Percentiles rank a stretch among this genome's conserved stretches.
phyloP scores from a whole-genome alignment of 352 stramenopile genomes.

The Phytopythium helicoides region DNA sequence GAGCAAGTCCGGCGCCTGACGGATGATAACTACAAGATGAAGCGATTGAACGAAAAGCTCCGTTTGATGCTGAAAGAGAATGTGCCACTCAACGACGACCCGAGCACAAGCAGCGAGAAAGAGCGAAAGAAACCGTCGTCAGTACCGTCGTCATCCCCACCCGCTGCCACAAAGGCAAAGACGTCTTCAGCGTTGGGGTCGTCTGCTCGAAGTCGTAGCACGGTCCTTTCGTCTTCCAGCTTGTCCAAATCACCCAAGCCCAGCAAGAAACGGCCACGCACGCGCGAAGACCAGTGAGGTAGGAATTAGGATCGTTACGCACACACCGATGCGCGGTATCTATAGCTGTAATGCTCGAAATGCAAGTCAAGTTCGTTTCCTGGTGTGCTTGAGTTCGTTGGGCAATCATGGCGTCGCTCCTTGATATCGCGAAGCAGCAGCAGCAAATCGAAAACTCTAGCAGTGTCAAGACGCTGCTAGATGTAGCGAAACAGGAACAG shows the following conservation, averaged over 20 bases:
- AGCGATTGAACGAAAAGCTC: conserved; percentile 46
- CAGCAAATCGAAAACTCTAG: neutral
- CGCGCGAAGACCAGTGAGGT: conserved; percentile 5
- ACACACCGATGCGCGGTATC: neutral
- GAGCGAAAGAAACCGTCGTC: neutral
- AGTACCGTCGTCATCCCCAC: neutral
- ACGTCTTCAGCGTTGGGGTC: too few species aligned
- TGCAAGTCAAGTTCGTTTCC: conserved; percentile 17
- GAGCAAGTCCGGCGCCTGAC: conserved; percentile 63
- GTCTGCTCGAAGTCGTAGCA: too few species aligned
- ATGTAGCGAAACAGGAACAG: conserved; percentile 52
- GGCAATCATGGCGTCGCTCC: too few species aligned
- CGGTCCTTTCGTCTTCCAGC: neutral
- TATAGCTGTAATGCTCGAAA: too few species aligned
- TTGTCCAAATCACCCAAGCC: conserved; percentile 22
- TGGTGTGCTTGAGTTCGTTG: neutral
- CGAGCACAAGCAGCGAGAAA: neutral
- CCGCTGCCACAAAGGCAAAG: neutral
- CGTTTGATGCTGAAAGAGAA: conserved; percentile 63
- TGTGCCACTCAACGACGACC: conserved; percentile 16
- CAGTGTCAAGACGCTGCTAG: conserved; percentile 28
- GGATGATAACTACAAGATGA: conserved; percentile 59
- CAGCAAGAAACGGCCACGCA: conserved; percentile 38
- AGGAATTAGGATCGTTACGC: neutral
- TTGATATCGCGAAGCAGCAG: too few species aligned